Base-by-base conservation (phyloP, 106 monocot species). In the Iris macrosiphon region DNA sequence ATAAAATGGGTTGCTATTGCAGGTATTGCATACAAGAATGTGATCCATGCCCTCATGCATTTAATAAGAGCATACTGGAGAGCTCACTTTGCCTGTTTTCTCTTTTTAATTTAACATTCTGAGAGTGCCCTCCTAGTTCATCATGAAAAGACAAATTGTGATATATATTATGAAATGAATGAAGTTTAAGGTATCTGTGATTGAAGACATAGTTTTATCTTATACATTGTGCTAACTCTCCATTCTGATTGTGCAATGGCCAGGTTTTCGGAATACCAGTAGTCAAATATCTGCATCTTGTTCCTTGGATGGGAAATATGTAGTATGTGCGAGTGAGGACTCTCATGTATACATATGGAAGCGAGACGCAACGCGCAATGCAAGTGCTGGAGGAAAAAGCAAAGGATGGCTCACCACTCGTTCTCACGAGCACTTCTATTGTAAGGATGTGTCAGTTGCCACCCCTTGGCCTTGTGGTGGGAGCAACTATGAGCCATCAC, bases 271-370 rank as follows among this genome's bases (percentile, higher is more conserved):
- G 22, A 96, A 96, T 16, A 90, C 85, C 14, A 90, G 82, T 80
- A 96, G 90, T 49, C 96, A 96, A 49, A 90, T 96, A 66, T 82
- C 86, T 4, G 96, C 96, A 31, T 86, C 86, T 0, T 96, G 66
- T 46, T 78, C 80, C 2, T 49, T 71, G 8, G 90, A 90, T 24
- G 86, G 90, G 1, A 78, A 66, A 20, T 90, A 86, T 27, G 78
- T 87, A 0, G 72, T 96, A 12, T 83, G 85, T 5, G 90, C 96
- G 0, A 96, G 96, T 45, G 96, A 96, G 74, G 96, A 96, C 66
- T 96, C 96, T 3, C 67, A 90, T 14, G 96, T 96, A 8, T 96
- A 90, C 60, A 30, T 96, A 20, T 96, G 96, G 96, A 90, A 83
- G 58, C 60, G 79, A 45, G 81, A 77, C 12, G 53, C 52, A 12